Conservation (phyloP, 2,329 filamentous ascomycete species). For the Venturia oleaginea region DNA sequence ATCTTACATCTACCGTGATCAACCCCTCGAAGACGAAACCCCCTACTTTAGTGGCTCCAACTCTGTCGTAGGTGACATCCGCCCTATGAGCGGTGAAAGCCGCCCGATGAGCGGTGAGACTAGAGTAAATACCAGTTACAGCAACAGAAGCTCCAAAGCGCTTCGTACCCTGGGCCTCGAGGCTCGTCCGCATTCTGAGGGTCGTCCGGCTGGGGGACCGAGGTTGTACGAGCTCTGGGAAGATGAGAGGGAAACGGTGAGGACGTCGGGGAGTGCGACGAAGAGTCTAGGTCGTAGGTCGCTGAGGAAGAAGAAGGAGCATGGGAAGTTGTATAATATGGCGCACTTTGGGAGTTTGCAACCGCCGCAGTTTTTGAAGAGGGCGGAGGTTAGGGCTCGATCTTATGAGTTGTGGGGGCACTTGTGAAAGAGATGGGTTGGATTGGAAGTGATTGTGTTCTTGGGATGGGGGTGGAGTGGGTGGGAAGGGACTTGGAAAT, state of each 20-base stretch:
- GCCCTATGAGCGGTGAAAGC: neutral
- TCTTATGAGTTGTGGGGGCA: neutral
- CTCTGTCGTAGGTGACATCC: neutral
- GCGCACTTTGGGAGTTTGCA: neutral
- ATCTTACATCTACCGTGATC: neutral
- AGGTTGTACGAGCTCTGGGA: neutral
- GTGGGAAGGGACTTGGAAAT: neutral
- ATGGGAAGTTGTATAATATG: slow-evolving; percentile 11
- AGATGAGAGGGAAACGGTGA: neutral
- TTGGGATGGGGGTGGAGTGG: too few relatives aligned
- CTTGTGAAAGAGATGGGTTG: neutral
- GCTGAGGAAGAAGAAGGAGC: slow-evolving; percentile 7
- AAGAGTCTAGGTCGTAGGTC: neutral
- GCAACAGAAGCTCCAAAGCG: neutral
- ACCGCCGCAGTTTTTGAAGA: neutral
- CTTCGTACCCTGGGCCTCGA: neutral
- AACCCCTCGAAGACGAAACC: neutral
- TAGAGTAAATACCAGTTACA: neutral
- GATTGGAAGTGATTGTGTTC: neutral
- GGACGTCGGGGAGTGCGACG: neutral
- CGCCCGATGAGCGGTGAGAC: slow-evolving; percentile 6
- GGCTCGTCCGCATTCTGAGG: neutral
- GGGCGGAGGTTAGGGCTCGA: neutral
- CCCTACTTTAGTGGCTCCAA: neutral
- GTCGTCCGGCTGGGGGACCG: neutral